A percentile compares a stretch with the other conserved stretches of the same genome.
These are phyloP conservation scores for Salix udensis DNA, from an alignment of 345 rosid genomes.

Conservation along the genomic window DNA sequence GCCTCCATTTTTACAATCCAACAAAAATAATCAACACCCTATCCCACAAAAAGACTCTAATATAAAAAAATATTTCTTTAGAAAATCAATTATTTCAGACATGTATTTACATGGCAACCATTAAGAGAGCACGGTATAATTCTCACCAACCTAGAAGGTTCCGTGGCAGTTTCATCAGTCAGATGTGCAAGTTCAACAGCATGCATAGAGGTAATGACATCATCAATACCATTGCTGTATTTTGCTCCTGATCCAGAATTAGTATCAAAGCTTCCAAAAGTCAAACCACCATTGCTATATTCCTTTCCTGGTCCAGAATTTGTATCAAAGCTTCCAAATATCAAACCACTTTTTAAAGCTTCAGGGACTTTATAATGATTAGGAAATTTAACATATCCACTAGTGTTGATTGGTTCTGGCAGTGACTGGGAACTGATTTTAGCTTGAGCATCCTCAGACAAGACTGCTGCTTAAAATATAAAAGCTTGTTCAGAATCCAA, in stretches of 20 bases:
- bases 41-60: not conserved
- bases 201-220: slow-evolving; percentile 32
- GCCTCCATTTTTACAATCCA: not conserved
- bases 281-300: slow-evolving; percentile 41
- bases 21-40: not conserved
- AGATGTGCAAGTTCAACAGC: slow-evolving; percentile 36
- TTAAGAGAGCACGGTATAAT: not conserved
- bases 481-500: not conserved
- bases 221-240: slow-evolving; percentile 18
- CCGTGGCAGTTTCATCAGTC: slow-evolving; percentile 36
- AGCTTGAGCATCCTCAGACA: slow-evolving; percentile 30
- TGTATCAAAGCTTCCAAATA: slow-evolving; percentile 82
- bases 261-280: slow-evolving; percentile 83
- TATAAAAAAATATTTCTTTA: not conserved
- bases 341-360: slow-evolving; percentile 63
- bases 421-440: slow-evolving; percentile 33
- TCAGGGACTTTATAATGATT: slow-evolving; percentile 66
- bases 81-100: not conserved
- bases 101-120: not conserved
- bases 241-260: slow-evolving; percentile 35
- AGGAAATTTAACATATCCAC: slow-evolving; percentile 72
- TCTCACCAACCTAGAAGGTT: slow-evolving; percentile 57
- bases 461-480: slow-evolving; percentile 25
- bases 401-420: slow-evolving; percentile 32
- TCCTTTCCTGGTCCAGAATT: slow-evolving; percentile 36